Evolutionary conservation across 2,329 filamentous ascomycete species (phyloP).

Genomic region (Nothopassalora personata): DNA sequence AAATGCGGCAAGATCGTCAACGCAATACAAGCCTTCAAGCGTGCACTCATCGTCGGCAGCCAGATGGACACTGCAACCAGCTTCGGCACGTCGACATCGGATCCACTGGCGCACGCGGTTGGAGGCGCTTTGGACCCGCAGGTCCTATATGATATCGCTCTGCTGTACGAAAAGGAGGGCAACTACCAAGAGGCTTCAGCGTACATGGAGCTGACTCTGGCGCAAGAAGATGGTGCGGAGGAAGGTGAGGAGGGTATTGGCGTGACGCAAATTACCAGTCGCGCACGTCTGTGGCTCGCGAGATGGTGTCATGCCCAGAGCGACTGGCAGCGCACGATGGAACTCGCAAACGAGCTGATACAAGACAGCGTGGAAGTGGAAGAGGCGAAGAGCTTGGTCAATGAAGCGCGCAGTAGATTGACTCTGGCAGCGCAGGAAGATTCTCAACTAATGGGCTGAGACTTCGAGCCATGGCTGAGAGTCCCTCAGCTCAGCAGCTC

Average conservation of each 20-base stretch:
- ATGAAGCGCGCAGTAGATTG: slow-evolving; percentile 75
- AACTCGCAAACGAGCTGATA: slow-evolving; percentile 82
- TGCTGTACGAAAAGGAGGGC: slow-evolving; percentile 76
- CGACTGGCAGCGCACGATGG: slow-evolving; percentile 70
- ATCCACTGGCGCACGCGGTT: slow-evolving; percentile 43
- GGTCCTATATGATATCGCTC: slow-evolving; percentile 81
- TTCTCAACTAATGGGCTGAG: not conserved
- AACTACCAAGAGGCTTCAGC: slow-evolving; percentile 75
- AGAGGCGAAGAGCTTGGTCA: slow-evolving; percentile 87
- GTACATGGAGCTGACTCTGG: slow-evolving; percentile 94
- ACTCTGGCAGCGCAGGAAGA: slow-evolving; percentile 32
- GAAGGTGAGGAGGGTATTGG: slow-evolving; percentile 58
- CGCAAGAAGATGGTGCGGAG: slow-evolving; percentile 73
- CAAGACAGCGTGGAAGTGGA: slow-evolving; percentile 96
- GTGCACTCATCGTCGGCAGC: slow-evolving; percentile 79
- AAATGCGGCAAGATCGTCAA: slow-evolving; percentile 84
- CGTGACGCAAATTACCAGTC: slow-evolving; percentile 85
- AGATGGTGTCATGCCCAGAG: slow-evolving; percentile 69
- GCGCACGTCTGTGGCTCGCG: slow-evolving; percentile 90
- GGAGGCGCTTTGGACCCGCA: slow-evolving; percentile 74
- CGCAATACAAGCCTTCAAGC: slow-evolving; percentile 90
- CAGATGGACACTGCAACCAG: slow-evolving; percentile 64
- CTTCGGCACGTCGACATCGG: slow-evolving; percentile 39
- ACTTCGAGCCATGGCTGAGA: not conserved
- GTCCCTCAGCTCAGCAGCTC: not conserved